Percentiles rank a stretch among this genome's conserved stretches.
Evolutionary conservation across 768 basidiomycete species (phyloP).

Genomic region (Floccularia luteovirens): DNA sequence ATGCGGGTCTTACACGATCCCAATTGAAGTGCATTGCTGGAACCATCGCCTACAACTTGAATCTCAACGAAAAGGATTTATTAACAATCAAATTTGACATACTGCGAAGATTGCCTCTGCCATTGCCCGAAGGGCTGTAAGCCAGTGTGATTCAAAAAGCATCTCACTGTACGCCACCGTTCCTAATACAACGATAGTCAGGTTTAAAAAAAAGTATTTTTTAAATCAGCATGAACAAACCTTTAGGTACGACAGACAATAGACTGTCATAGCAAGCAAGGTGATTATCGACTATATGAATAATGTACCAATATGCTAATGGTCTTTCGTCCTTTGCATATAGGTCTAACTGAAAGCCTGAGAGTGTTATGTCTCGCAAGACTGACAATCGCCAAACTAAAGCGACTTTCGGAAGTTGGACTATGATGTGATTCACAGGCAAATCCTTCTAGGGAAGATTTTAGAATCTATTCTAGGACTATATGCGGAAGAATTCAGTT

Average conservation of each 20-base stretch:
- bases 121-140: slow-evolving; percentile 53
- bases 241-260: slow-evolving; percentile 25
- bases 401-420: slow-evolving; percentile 37
- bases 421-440: slow-evolving; percentile 24
- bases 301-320: slow-evolving; percentile 72
- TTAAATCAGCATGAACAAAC: slow-evolving; percentile 16
- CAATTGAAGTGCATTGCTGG: slow-evolving; percentile 38
- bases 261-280: slow-evolving; percentile 45
- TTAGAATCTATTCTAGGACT: background rate
- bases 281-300: slow-evolving; percentile 50
- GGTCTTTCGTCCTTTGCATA: slow-evolving; percentile 61
- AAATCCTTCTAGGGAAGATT: slow-evolving; percentile 16
- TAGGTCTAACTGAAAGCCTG: slow-evolving; percentile 73
- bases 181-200: slow-evolving; percentile 17
- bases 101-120: slow-evolving; percentile 49
- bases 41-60: slow-evolving; percentile 35
- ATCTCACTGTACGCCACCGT: slow-evolving; percentile 35
- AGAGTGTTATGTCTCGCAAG: slow-evolving; percentile 61
- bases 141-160: slow-evolving; percentile 37
- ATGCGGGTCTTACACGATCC: slow-evolving; percentile 47
- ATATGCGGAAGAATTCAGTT: slow-evolving; percentile 8
- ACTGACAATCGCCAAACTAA: slow-evolving; percentile 52
- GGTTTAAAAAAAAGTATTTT: background rate
- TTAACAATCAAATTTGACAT: slow-evolving; percentile 10
- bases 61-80: background rate